Evolutionary conservation across 2,329 filamentous ascomycete genomes (phyloP).

Genomic region (Amauroascus verrucosus): DNA sequence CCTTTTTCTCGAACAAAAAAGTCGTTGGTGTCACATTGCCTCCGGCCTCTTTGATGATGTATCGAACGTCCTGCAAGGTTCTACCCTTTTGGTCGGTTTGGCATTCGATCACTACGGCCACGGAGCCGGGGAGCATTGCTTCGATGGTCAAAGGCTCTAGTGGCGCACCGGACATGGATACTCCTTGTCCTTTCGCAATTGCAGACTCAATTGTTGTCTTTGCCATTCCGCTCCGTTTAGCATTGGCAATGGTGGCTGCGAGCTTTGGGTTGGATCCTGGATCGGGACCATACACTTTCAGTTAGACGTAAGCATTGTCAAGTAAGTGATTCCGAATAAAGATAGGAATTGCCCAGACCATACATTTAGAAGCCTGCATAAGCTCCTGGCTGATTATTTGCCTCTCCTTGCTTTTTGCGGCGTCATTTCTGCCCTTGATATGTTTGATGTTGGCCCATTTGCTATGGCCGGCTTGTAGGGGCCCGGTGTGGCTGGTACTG

Average conservation of each 20-base stretch:
- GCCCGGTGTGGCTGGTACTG: constrained; percentile 39
- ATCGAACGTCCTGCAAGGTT: constrained; percentile 61
- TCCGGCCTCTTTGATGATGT: constrained; percentile 59
- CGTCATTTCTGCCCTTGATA: constrained; percentile 79
- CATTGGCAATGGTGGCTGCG: constrained; percentile 58
- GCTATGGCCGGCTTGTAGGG: constrained; percentile 60
- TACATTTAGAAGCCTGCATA: constrained; percentile 63
- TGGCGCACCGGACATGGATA: constrained; percentile 59
- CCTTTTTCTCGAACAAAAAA: constrained; percentile 77
- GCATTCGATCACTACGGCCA: constrained; percentile 71
- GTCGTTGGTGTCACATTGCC: constrained; percentile 62
- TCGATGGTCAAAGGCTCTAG: constrained; percentile 74
- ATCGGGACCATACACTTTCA: constrained; percentile 62
- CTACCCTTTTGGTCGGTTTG: constrained; percentile 73
- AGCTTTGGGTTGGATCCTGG: constrained; percentile 65
- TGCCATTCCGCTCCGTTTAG: constrained; percentile 77
- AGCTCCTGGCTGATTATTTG: constrained; percentile 61
- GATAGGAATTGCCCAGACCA: constrained; percentile 20
- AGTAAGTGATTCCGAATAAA: neutral
- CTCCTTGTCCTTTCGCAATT: constrained; percentile 78
- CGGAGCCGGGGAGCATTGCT: constrained; percentile 62
- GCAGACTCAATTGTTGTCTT: constrained; percentile 77
- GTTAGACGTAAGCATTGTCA: constrained; percentile 11
- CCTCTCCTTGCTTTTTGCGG: constrained; percentile 60
- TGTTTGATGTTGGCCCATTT: constrained; percentile 96